Evolutionary conservation across 345 rosid species (phyloP), one percentile per base, ranked within the genome.

Genomic region (Lepidium sativum): DNA sequence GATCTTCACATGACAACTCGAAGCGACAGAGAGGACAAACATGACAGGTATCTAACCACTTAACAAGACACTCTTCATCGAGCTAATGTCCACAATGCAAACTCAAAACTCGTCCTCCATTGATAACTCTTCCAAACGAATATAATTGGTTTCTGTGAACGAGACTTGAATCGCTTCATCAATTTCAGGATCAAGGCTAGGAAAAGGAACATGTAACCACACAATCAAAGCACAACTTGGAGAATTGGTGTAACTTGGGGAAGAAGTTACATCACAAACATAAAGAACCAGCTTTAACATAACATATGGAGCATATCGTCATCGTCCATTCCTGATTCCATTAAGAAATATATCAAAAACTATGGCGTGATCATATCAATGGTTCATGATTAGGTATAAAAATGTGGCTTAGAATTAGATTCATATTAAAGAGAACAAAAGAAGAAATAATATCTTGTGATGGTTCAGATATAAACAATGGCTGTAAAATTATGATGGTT

Each of bases 261-360:
- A 0, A 55, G 52, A 63, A 39, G 64, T 31, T 29, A 70, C 12
- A 0, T 18, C 56, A 13, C 33, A 34, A 11, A 71, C 65, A 31
- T 20, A 8, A 9, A 0, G 0, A 2, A 45, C 15, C 8, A 71
- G 58, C 0, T 18, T 1, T 2, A 11, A 0, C 1, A 63, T 1
- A 14, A 37, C 64, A 8, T 27, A 0, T 5, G 0, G 0, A 15
- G n/a, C n/a, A 27, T 6, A 27, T 27, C 53, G 14, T 40, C 45
- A 4, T 48, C 15, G 51, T 8, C 3, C 5, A 45, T 21, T 34
- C 29, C 31, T 18, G 60, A 63, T 3, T 21, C 70, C 31, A 56
- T 2, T 15, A 64, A 39, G 65, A 63, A 71, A 16, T 48, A 63
- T n/a, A n/a, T n/a, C n/a, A n/a, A n/a, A n/a, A n/a, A n/a, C n/a